Percentiles rank a stretch among this genome's conserved stretches.
Evolutionary conservation across 441 rosid genomes (phyloP).

Genomic region (Capsella rubella): DNA sequence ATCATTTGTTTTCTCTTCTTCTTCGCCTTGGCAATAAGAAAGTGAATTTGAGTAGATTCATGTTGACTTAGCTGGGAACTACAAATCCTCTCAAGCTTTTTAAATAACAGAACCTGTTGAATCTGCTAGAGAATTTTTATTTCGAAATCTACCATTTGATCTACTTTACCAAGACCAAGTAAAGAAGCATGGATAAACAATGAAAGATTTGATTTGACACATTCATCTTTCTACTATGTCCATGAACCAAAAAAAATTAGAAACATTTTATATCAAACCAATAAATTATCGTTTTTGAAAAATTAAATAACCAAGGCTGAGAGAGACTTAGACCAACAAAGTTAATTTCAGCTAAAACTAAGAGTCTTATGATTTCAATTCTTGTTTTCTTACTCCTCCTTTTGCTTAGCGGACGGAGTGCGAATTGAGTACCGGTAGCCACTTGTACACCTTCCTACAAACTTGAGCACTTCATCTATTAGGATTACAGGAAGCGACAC

Average conservation of each 20-base stretch:
- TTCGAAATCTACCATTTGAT: too few relatives aligned
- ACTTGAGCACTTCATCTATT: slow-evolving; percentile 83
- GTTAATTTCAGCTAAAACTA: slow-evolving; percentile 34
- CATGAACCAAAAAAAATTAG: background rate
- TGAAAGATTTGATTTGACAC: background rate
- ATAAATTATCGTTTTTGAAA: background rate
- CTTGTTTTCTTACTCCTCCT: slow-evolving; percentile 58
- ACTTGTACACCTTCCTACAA: slow-evolving; percentile 73
- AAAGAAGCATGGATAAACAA: background rate
- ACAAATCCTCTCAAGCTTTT: too few relatives aligned
- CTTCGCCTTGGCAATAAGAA: too few relatives aligned
- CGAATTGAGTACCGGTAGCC: slow-evolving; percentile 50
- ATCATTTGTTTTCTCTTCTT: too few relatives aligned
- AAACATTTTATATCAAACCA: background rate
- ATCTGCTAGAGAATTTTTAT: too few relatives aligned
- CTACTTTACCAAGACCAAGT: background rate
- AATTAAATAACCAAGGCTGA: slow-evolving; percentile 2
- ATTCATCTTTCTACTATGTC: background rate
- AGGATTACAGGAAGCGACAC: slow-evolving; percentile 83
- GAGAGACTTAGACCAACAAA: slow-evolving; percentile 18
- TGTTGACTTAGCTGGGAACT: too few relatives aligned
- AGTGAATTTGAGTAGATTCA: too few relatives aligned
- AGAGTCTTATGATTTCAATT: slow-evolving; percentile 11
- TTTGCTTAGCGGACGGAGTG: slow-evolving; percentile 51
- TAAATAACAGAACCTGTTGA: too few relatives aligned